Conservation (phyloP, 75 land plant species). For the Chamaecyparis obtusa region DNA sequence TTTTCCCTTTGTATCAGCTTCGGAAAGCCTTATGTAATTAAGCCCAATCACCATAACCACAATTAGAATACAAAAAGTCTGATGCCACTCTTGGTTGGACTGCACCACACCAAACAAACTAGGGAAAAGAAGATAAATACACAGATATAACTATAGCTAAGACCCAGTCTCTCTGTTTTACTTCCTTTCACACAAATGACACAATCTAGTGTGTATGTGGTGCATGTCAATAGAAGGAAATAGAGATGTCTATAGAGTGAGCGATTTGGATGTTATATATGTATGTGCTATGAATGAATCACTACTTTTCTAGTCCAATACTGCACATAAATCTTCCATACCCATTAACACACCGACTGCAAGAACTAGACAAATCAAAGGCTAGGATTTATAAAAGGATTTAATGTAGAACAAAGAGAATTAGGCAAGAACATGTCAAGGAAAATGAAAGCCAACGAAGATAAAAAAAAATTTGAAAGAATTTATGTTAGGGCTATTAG, state of each 20-base stretch:
- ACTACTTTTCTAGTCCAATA: background rate
- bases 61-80: slow-evolving; percentile 11
- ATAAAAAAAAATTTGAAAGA: no score
- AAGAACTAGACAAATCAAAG: background rate
- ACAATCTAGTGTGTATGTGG: background rate
- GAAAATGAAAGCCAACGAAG: no score
- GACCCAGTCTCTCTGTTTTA: background rate
- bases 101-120: background rate
- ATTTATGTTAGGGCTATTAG: no score
- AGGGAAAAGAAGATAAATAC: no score
- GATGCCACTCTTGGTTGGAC: background rate
- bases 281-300: background rate
- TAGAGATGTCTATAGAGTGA: background rate
- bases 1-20: slow-evolving; percentile 5
- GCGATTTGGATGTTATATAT: background rate
- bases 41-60: slow-evolving; percentile 1
- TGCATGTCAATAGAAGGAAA: background rate
- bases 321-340: background rate
- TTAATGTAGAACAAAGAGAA: background rate
- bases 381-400: background rate
- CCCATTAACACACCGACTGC: background rate
- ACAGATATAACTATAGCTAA: background rate
- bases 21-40: background rate
- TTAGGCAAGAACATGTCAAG: background rate
- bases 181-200: background rate